Evolutionary conservation across 345 rosid genomes (phyloP), one percentile per base, ranked within the genome.

Genomic region (Combretum micranthum): DNA sequence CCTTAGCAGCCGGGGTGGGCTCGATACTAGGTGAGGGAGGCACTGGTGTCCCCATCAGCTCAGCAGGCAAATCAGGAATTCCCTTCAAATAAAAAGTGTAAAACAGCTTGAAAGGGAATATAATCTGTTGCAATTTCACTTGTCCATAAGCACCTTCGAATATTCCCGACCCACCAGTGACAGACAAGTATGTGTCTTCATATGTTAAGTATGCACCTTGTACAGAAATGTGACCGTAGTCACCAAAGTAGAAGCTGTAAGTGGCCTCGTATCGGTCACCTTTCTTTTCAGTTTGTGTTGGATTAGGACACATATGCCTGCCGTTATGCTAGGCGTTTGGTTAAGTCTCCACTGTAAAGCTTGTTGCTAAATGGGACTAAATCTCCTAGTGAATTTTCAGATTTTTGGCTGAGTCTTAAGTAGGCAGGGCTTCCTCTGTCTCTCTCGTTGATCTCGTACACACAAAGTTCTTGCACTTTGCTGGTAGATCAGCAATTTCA

Each of bases 211-310:
- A 81, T 0, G 83, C 20, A 12, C 86, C 81, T 46, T 81, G 86
- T 22, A 81, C 79, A 0, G 83, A 46, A 14, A 81, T 57, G 61
- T 81, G 83, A 37, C 86, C 86, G 50, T 75, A 69, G 37, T 78
- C 86, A 12, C 86, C 86, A 42, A 78, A 78, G 69, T 75, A 76
- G 59, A 81, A 81, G 77, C 83, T 81, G 69, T 64, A 78, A 7
- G 55, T 73, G 15, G 83, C 86, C 64, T 81, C 86, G 52, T 62
- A 78, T 18, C 86, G 70, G 64, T 78, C 81, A 0, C 81, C 83
- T 22, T 71, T 75, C 64, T 63, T 71, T 19, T 71, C 79, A 12
- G 79, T 19, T 66, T 60, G 63, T 76, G 47, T 55, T 76, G 70
- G 76, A 81, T 75, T 50, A 78, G 56, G n/a, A 78, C 42, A 61